Base-by-base conservation (phyloP, 495 filamentous ascomycete species). In the Penicillium diatomitis region DNA sequence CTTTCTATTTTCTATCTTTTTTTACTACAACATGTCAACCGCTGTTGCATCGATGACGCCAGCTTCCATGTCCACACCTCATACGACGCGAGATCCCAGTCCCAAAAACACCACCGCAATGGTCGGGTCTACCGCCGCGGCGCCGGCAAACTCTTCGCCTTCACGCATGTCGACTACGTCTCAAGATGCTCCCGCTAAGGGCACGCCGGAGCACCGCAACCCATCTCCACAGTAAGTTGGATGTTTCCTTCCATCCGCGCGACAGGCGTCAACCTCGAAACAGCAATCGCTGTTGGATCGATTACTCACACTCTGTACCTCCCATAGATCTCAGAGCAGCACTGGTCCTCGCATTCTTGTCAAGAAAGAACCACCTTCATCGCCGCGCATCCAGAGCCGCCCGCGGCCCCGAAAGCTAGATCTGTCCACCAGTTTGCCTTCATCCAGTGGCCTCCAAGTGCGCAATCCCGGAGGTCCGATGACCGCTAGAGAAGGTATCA, bases 331-430 rank as follows among this genome's bases (percentile, higher is more conserved):
- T 6, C 69, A 64, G 39, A 72, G 69, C 52, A 73, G 72, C 45
- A 64, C 68, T 46, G 68, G 78, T 46, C 84, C 87, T 8, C 88
- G 86, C 66, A 91, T 96, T 51, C 80, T 95, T 52, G 90, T 98
- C 37, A 97, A 97, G 75, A 96, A 96, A 70, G 92, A 98, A 65
- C 87, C 86, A 31, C 84, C 87, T 6, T 89, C 89, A 29, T 82
- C 82, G 8, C 92, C 92, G 41, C 84, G 85, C 35, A 77, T 90
- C 48, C 77, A 84, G 42, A 66, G 77, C 11, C 79, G 92, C 27
- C 92, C 91, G 58, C 82, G 94, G 39, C 92, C 92, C 27, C 83
- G 87, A 51, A 88, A 85, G 63, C 76, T 98, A 46, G 90, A 96
- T 66, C 81, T 98, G 7, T 90, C 86, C 32, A 87, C 86, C 5